Evolutionary conservation across 2,329 filamentous ascomycete genomes (phyloP).

Genomic region (Bimuria novae-zelandiae): DNA sequence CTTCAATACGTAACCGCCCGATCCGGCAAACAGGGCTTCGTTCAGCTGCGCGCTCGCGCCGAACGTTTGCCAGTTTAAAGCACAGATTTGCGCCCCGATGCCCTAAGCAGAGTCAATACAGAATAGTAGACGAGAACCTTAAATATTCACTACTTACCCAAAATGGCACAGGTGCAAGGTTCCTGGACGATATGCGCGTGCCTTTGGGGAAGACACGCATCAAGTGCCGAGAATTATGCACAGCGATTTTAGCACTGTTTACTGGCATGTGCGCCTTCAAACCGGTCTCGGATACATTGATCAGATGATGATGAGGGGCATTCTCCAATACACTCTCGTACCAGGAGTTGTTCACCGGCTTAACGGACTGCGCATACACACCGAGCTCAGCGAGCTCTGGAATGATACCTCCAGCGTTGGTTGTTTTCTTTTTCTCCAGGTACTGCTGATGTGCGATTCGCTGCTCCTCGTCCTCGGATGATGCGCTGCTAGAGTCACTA

Average conservation of each 20-base stretch:
- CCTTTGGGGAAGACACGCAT: slow-evolving; percentile 74
- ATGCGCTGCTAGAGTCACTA: slow-evolving; percentile 42
- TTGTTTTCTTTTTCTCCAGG: slow-evolving; percentile 56
- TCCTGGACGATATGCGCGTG: slow-evolving; percentile 68
- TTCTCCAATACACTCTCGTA: slow-evolving; percentile 56
- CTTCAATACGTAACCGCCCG: slow-evolving; percentile 69
- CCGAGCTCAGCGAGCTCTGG: slow-evolving; percentile 68
- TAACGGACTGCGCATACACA: slow-evolving; percentile 72
- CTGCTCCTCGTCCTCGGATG: slow-evolving; percentile 50
- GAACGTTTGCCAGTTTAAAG: slow-evolving; percentile 72
- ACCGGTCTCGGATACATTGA: slow-evolving; percentile 70
- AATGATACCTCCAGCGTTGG: slow-evolving; percentile 58
- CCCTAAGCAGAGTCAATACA: slow-evolving; percentile 32
- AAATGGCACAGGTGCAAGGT: slow-evolving; percentile 66
- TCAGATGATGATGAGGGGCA: slow-evolving; percentile 66
- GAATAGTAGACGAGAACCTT: background rate
- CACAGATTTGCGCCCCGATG: slow-evolving; percentile 70
- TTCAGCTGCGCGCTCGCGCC: slow-evolving; percentile 69
- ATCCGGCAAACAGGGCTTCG: slow-evolving; percentile 68
- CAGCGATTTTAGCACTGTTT: slow-evolving; percentile 55
- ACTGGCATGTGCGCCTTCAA: slow-evolving; percentile 58
- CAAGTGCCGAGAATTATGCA: slow-evolving; percentile 67
- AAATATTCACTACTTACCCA: slow-evolving; percentile 50
- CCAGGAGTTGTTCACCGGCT: slow-evolving; percentile 69
- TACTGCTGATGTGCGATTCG: slow-evolving; percentile 59